phyloP scores from a whole-genome alignment of 1,284 basidiomycete genomes.

The Cutaneotrichosporon cavernicola region DNA sequence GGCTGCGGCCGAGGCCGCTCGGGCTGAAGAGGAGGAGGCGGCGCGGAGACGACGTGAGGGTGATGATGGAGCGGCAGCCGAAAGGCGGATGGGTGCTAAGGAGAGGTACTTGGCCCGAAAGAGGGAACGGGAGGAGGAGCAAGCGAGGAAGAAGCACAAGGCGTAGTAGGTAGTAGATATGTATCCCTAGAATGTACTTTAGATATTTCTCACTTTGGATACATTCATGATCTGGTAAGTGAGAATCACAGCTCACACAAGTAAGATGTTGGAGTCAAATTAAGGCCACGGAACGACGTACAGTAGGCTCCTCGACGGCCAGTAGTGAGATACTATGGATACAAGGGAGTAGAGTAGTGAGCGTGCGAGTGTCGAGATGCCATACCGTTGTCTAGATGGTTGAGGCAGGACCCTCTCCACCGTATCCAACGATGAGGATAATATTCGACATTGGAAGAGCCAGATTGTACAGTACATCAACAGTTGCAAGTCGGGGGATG shows the following conservation, averaged over 20 bases:
- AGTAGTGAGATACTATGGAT: too few relatives aligned
- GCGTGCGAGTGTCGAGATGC: neutral
- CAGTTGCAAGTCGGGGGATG: constrained; percentile 76
- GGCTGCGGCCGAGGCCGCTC: constrained; percentile 57
- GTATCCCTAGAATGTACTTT: neutral
- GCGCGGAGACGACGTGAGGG: constrained; percentile 54
- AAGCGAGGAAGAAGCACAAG: constrained; percentile 29
- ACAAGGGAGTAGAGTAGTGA: too few relatives aligned
- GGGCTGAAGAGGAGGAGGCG: constrained; percentile 56
- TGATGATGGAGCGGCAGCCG: constrained; percentile 60
- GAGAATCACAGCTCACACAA: too few relatives aligned
- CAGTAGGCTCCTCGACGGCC: too few relatives aligned
- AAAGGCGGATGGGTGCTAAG: constrained; percentile 67
- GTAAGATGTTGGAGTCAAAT: too few relatives aligned
- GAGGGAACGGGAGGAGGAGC: constrained; percentile 65
- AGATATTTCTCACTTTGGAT: too few relatives aligned
- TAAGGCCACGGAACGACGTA: too few relatives aligned
- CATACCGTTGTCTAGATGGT: too few relatives aligned
- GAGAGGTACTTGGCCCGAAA: constrained; percentile 77
- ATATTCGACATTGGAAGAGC: constrained; percentile 60
- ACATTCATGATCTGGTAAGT: too few relatives aligned
- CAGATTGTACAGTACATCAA: constrained; percentile 79
- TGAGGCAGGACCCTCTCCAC: too few relatives aligned
- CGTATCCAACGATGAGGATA: constrained; percentile 71
- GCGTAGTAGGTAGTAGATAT: constrained; percentile 9